A percentile compares a stretch with the other conserved stretches of the same genome.
Evolutionary conservation across 2,329 filamentous ascomycete species (phyloP).

Genomic region (Grosmannia huntii): DNA sequence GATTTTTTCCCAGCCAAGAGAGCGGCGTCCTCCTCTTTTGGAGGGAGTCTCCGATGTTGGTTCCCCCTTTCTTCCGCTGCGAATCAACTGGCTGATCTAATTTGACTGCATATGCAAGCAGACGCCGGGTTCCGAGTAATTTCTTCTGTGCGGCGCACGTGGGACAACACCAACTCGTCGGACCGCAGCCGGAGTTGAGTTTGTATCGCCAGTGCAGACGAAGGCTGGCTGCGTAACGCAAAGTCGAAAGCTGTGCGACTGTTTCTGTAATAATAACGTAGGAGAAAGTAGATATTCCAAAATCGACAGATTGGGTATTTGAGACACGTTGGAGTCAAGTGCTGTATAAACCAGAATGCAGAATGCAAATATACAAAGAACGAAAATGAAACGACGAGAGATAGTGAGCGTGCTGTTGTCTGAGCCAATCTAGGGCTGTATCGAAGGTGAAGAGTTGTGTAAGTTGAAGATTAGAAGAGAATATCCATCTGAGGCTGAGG

Average conservation of each 20-base stretch:
- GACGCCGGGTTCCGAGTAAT: neutral
- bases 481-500: neutral
- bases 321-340: neutral
- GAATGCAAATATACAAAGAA: neutral
- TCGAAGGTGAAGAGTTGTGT: neutral
- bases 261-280: neutral
- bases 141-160: neutral
- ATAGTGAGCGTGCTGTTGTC: constrained; percentile 1
- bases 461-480: neutral
- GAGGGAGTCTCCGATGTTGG: constrained; percentile 1
- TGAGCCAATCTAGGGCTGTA: neutral
- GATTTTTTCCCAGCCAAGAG: neutral
- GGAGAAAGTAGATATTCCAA: constrained; percentile 4
- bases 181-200: neutral
- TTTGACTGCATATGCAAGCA: neutral
- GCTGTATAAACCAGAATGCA: neutral
- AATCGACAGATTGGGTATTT: neutral
- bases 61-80: neutral
- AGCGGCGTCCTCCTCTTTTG: neutral
- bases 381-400: neutral
- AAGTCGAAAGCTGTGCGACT: neutral
- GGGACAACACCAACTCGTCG: neutral
- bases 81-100: constrained; percentile 1
- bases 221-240: neutral
- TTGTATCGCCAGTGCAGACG: neutral